Percentiles rank a stretch among this genome's conserved stretches.
phyloP scores from a whole-genome alignment of 2,329 filamentous ascomycete species.

The Aspergillus tamarii region DNA sequence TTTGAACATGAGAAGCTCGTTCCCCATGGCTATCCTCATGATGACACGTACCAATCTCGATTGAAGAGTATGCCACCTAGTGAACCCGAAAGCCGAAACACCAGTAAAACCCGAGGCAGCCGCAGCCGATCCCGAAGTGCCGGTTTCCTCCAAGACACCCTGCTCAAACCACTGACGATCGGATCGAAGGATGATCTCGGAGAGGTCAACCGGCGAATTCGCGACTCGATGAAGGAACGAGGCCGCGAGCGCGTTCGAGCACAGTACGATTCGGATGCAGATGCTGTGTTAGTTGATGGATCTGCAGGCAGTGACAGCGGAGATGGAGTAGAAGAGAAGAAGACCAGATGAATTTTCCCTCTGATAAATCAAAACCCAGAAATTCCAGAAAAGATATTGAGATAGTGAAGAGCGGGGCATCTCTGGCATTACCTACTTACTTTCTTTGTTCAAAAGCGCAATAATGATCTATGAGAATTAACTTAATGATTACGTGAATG shows the following conservation, averaged over 20 bases:
- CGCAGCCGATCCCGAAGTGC: constrained; percentile 19
- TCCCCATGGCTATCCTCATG: constrained; percentile 7
- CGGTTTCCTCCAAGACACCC: constrained; percentile 14
- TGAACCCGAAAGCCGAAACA: constrained; percentile 17
- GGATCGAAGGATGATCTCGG: constrained; percentile 20
- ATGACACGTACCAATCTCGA: constrained; percentile 13
- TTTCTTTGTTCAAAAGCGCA: background rate
- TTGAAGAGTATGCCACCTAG: constrained; percentile 29
- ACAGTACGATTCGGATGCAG: constrained; percentile 18
- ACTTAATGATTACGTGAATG: constrained; percentile 5
- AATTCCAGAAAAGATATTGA: background rate
- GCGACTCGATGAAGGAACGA: constrained; percentile 24
- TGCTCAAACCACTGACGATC: constrained; percentile 22
- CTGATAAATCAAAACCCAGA: background rate
- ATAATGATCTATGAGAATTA: constrained; percentile 2
- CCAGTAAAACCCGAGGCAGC: constrained; percentile 19
- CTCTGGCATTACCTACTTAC: background rate
- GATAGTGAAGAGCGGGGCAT: background rate
- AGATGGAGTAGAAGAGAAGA: constrained; percentile 10
- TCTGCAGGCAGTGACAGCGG: constrained; percentile 7
- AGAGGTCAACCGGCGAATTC: constrained; percentile 21
- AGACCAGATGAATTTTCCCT: constrained; percentile 6
- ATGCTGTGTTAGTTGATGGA: constrained; percentile 12
- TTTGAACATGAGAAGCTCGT: constrained; percentile 61
- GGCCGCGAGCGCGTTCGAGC: constrained; percentile 21